phyloP scores from a whole-genome alignment of 2,329 filamentous ascomycete species.

The Chalara sp. region DNA sequence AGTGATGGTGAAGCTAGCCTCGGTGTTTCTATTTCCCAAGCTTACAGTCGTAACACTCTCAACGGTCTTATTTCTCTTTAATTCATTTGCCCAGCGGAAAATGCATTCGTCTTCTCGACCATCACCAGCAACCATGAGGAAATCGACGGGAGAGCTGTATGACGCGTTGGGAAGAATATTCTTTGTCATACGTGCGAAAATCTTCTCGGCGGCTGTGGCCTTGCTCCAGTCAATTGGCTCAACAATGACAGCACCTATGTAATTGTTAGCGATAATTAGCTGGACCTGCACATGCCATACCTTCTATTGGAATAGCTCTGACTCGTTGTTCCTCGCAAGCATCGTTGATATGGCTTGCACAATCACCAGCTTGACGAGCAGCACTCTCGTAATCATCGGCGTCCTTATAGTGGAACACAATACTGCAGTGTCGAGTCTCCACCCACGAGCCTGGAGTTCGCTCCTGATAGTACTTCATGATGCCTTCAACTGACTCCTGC shows the following conservation, averaged over 20 bases:
- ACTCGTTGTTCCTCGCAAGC: constrained; percentile 78
- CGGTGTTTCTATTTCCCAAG: constrained; percentile 79
- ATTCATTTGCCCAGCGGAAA: constrained; percentile 86
- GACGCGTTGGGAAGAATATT: constrained; percentile 28
- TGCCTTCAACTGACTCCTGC: constrained; percentile 77
- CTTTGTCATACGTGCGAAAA: constrained; percentile 54
- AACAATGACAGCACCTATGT: constrained; percentile 62
- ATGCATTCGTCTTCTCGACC: constrained; percentile 90
- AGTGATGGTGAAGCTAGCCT: constrained; percentile 77
- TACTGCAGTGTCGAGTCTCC: constrained; percentile 84
- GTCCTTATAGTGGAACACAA: constrained; percentile 85
- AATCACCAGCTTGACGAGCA: constrained; percentile 76
- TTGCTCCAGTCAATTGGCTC: constrained; percentile 87
- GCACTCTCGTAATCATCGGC: constrained; percentile 72
- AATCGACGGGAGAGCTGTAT: constrained; percentile 54
- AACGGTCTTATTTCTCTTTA: constrained; percentile 52
- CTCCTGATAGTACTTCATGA: constrained; percentile 84
- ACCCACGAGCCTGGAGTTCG: constrained; percentile 82
- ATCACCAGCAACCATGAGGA: constrained; percentile 83
- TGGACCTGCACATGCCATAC: constrained; percentile 9
- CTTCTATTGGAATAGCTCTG: constrained; percentile 74
- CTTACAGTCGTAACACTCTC: constrained; percentile 77
- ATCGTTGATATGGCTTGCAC: constrained; percentile 91
- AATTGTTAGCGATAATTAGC: constrained; percentile 2
- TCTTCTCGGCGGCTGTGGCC: constrained; percentile 68